phyloP scores from a whole-genome alignment of 2,329 filamentous ascomycete species.

The Fusarium torreyae region DNA sequence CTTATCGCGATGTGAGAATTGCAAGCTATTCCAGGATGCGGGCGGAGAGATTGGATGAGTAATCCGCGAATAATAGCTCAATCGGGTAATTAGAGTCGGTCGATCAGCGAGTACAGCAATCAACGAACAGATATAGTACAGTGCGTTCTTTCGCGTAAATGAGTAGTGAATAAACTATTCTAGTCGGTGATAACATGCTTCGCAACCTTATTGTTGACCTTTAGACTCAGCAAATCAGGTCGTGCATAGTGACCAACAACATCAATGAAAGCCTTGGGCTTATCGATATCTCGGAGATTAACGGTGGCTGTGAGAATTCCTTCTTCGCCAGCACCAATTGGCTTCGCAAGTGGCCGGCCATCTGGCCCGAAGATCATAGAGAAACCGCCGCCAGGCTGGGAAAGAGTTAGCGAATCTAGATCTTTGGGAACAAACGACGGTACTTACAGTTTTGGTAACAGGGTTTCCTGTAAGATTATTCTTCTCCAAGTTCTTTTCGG shows the following conservation, averaged over 20 bases:
- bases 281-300: constrained; percentile 4
- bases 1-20: background rate
- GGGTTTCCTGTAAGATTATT: background rate
- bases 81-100: background rate
- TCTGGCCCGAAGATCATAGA: constrained; percentile 12
- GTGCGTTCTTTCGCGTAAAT: too few relatives aligned
- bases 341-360: constrained; percentile 3
- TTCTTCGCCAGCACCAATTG: constrained; percentile 1
- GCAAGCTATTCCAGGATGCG: too few relatives aligned
- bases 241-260: constrained; percentile 13
- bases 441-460: constrained; percentile 3
- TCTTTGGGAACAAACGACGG: fast-evolving
- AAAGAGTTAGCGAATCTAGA: background rate
- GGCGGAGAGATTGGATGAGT: background rate
- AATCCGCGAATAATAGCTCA: constrained; percentile 3
- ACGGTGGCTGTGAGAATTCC: background rate
- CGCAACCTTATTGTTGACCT: constrained; percentile 8
- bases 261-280: constrained; percentile 6
- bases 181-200: constrained; percentile 3
- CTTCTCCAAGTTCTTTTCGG: background rate
- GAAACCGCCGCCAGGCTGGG: constrained; percentile 2
- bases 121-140: too few relatives aligned
- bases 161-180: background rate
- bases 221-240: constrained; percentile 3
- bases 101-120: too few relatives aligned